Percentiles rank a stretch among this genome's conserved stretches.
Conservation (phyloP, 345 rosid genomes). For the Raphanus raphanistrum region DNA sequence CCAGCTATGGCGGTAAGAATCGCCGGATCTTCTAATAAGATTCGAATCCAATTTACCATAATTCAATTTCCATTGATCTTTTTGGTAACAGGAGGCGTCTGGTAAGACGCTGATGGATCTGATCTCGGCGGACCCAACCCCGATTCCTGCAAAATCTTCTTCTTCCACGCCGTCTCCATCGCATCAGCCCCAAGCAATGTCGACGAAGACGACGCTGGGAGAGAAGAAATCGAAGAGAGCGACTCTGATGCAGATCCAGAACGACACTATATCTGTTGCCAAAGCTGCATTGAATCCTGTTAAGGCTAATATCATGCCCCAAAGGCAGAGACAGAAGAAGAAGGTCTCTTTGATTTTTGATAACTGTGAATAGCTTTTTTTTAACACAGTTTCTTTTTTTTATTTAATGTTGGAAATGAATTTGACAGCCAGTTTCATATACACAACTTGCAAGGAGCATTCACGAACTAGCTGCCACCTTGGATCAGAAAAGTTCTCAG, state of each 20-base stretch:
- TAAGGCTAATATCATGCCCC: slow-evolving; percentile 69
- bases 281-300: slow-evolving; percentile 79
- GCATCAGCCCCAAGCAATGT: slow-evolving; percentile 37
- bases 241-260: slow-evolving; percentile 85
- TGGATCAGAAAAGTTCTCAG: slow-evolving; percentile 95
- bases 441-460: slow-evolving; percentile 98
- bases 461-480: slow-evolving; percentile 92
- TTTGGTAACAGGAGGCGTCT: slow-evolving; percentile 60
- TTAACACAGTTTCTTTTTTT: background rate
- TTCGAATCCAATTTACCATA: slow-evolving; percentile 7
- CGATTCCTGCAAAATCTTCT: slow-evolving; percentile 47
- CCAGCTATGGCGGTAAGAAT: slow-evolving; percentile 40
- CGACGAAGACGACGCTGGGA: slow-evolving; percentile 60
- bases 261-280: slow-evolving; percentile 86
- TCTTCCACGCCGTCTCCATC: slow-evolving; percentile 39
- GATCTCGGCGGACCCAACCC: slow-evolving; percentile 88
- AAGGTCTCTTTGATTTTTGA: slow-evolving; percentile 32
- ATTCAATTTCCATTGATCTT: background rate
- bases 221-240: slow-evolving; percentile 86
- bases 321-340: slow-evolving; percentile 67
- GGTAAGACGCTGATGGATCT: slow-evolving; percentile 98
- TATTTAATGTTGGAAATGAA: slow-evolving; percentile 1
- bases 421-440: slow-evolving; percentile 88
- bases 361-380: no score
- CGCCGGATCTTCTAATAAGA: slow-evolving; percentile 6